Base-by-base conservation (phyloP, 2,329 filamentous ascomycete genomes). In the Apiospora aurea region DNA sequence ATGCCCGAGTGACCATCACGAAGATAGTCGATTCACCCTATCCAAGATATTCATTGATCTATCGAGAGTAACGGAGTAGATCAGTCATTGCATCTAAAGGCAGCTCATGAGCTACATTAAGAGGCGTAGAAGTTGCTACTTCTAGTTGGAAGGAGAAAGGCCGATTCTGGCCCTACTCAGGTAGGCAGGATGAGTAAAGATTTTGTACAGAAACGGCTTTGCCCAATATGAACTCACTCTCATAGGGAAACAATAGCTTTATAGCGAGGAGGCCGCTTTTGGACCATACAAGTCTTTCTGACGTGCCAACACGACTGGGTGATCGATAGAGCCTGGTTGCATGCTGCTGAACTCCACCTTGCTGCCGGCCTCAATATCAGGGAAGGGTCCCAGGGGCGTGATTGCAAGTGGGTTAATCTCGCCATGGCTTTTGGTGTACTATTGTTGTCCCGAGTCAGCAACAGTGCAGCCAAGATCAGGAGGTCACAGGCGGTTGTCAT, bases 381-480 rank as follows among this genome's bases (percentile, higher is more conserved):
- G 90, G 75, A 83, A 91, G 0, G 90, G 90, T 0, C 90, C 90
- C 74, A 90, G 77, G 0, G 90, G 89, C n/a, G 89, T 91, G 74
- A 92, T 91, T 1, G 84, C 86, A 57, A 85, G 83, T 0, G 89
- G 90, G 75, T 92, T 92, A 72, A 92, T 87, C 73, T 87, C 86
- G 4, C 75, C 75, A 76, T 91, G 89, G 71, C 86, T 88, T 80
- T 91, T 92, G 16, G 89, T 81, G 73, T 83, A 84, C 77, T 78
- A 18, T 46, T 64, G 29, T 64, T 38, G 5, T 41, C 8, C 11
- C 11, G n/a, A 13, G 34, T 41, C 11, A 64, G 34, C 18, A 64
- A 64, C 18, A 8, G 24, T 8, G 51, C 51, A 34, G 7, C 26
- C 4, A 5, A 41, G 13, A 18, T 5, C 10, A 14, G 49, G 13